Evolutionary conservation across 2,329 filamentous ascomycete genomes (phyloP).

Genomic region (Samsoniella hepiali): DNA sequence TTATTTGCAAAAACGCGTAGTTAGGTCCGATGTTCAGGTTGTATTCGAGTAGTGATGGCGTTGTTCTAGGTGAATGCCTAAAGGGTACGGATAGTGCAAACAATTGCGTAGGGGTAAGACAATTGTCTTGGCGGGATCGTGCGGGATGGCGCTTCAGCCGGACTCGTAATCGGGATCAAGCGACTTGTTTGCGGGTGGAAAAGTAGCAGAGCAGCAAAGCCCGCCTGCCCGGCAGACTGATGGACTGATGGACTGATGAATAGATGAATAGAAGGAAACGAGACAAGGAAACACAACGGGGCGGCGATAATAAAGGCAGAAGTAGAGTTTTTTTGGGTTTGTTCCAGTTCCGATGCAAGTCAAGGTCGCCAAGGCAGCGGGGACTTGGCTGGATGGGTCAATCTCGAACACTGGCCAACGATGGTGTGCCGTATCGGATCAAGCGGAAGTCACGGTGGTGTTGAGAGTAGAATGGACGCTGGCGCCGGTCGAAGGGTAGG

Average conservation of each 20-base stretch:
- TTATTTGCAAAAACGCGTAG: background rate
- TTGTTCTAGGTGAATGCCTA: background rate
- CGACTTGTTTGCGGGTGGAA: background rate
- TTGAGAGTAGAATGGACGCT: background rate
- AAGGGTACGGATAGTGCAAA: background rate
- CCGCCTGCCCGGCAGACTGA: no score
- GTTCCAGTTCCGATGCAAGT: background rate
- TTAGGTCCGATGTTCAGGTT: background rate
- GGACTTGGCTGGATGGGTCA: background rate
- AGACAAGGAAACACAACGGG: background rate
- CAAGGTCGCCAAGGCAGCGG: background rate
- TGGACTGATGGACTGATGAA: background rate
- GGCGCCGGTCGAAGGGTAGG: no score
- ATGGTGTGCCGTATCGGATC: background rate
- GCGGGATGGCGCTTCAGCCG: no score
- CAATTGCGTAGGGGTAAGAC: slow-evolving; percentile 1
- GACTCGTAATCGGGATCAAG: slow-evolving; percentile 7
- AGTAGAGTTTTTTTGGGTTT: background rate
- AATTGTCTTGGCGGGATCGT: background rate
- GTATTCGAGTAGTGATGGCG: background rate
- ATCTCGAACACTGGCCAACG: background rate
- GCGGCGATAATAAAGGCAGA: background rate
- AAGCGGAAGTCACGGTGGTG: background rate
- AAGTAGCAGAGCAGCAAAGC: background rate
- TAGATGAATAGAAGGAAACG: background rate